Conservation (phyloP, 768 basidiomycete genomes). For the Daedaleopsis nitida region DNA sequence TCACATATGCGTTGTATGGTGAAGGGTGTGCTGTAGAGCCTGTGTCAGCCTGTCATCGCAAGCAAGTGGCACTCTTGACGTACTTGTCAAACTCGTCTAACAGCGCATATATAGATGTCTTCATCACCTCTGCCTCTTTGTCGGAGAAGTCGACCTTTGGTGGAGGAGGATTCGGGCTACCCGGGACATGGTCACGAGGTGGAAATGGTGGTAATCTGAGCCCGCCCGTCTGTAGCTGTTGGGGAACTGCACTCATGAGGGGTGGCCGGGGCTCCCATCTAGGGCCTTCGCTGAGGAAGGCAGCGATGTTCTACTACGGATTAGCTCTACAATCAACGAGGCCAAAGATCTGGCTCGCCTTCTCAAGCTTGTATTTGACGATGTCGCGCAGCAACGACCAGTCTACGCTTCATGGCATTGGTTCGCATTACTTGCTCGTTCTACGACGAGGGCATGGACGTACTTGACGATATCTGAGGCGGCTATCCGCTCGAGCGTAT, state of each 20-base stretch:
- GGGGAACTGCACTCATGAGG: conserved; percentile 46
- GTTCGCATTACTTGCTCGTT: neutral
- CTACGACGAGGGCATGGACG: conserved; percentile 25
- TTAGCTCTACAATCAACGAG: neutral
- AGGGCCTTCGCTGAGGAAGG: conserved; percentile 33
- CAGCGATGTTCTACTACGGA: conserved; percentile 34
- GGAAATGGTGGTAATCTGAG: conserved; percentile 76
- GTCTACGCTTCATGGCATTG: conserved; percentile 35
- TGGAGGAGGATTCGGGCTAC: conserved; percentile 49
- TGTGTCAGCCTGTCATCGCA: conserved; percentile 8
- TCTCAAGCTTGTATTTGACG: conserved; percentile 69
- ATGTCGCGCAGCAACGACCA: conserved; percentile 72
- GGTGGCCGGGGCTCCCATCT: conserved; percentile 32
- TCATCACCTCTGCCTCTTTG: conserved; percentile 60
- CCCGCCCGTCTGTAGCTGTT: conserved; percentile 49
- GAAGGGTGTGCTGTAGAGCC: conserved; percentile 57
- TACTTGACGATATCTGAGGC: conserved; percentile 66
- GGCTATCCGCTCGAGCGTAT: conserved; percentile 60
- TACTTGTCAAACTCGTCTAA: conserved; percentile 79
- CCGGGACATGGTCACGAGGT: conserved; percentile 51
- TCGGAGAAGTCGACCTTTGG: conserved; percentile 62
- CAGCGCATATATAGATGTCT: conserved; percentile 58
- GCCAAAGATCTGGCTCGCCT: conserved; percentile 43
- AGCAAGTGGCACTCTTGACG: conserved; percentile 20
- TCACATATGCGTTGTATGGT: conserved; percentile 91